Base-by-base conservation (phyloP, 208 protist species). In the Porcisia hertigi region DNA sequence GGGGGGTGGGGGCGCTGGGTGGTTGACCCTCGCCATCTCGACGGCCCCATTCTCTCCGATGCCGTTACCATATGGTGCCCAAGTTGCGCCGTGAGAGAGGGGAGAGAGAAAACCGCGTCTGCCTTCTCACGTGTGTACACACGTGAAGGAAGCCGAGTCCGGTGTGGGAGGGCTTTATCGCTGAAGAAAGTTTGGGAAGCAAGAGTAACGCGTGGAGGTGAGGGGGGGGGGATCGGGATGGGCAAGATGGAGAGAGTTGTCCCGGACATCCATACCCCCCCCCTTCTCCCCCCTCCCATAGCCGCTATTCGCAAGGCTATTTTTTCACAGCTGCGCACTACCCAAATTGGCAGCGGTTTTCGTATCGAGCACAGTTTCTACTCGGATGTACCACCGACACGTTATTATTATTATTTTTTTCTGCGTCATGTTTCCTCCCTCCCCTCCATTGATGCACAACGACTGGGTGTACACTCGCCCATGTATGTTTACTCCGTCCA, bases 141-240 rank as follows among this genome's bases (percentile, higher is more conserved):
- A 54, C 52, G n/a, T n/a, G n/a, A 54, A 54, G 20, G 52, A 54
- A 54, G 52, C 52, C 14, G 52, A 54, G 52, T 9, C 52, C 12
- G 52, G 14, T 9, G 52, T 54, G 52, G 12, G 52, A 54, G 20
- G 52, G 52, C 52, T 18, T 18, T 18, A 9, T 54, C 52, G 52
- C 52, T 9, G 52, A 18, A 18, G 52, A 18, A 18, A 18, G 52
- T 23, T 23, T 54, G 52, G 52, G 52, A 54, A 20, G 52, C 14
- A 54, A 54, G 52, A 18, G 5, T 9, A 18, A 54, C 52, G n/a
- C n/a, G n/a, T n/a, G n/a, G n/a, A n/a, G n/a, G n/a, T 65, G 1
- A 65, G 36, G 25, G 59, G 36, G 25, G 59, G 59, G 59, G 36
- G 59, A 65, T n/a, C n/a, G n/a, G n/a, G n/a, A n/a, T n/a, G n/a